Percentiles rank a stretch among this genome's conserved stretches.
Evolutionary conservation across 352 stramenopile genomes (phyloP).

Genomic region (Phytophthora uliginosa): DNA sequence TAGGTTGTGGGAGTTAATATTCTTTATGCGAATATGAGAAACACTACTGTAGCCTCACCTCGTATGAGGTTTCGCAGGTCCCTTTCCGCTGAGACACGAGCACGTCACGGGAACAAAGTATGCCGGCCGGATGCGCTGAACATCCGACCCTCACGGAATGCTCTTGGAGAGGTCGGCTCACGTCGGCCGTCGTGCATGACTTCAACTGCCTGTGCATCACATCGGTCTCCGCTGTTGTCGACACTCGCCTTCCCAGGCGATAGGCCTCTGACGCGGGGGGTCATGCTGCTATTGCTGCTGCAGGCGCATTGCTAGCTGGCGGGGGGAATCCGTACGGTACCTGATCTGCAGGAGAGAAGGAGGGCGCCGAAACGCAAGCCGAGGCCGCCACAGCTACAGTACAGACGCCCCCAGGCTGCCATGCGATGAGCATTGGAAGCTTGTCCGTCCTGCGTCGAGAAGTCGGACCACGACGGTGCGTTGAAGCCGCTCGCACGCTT

Average conservation of each 20-base stretch:
- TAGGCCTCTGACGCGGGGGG: neutral
- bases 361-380: conserved; percentile 7
- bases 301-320: neutral
- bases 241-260: neutral
- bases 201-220: neutral
- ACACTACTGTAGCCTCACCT: neutral
- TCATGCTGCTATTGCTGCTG: neutral
- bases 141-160: neutral
- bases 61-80: neutral
- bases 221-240: neutral
- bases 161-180: neutral
- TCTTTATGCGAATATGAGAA: neutral
- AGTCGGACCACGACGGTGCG: too few relatives aligned
- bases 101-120: neutral
- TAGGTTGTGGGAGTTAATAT: neutral
- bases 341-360: neutral
- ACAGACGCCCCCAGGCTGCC: too few relatives aligned
- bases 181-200: neutral
- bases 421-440: too few relatives aligned
- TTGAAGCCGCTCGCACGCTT: too few relatives aligned
- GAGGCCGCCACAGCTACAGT: neutral
- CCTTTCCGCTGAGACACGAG: neutral
- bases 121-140: neutral
- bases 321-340: neutral
- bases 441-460: too few relatives aligned